phyloP scores from a whole-genome alignment of 2,329 filamentous ascomycete genomes.

The Diaporthe eres region DNA sequence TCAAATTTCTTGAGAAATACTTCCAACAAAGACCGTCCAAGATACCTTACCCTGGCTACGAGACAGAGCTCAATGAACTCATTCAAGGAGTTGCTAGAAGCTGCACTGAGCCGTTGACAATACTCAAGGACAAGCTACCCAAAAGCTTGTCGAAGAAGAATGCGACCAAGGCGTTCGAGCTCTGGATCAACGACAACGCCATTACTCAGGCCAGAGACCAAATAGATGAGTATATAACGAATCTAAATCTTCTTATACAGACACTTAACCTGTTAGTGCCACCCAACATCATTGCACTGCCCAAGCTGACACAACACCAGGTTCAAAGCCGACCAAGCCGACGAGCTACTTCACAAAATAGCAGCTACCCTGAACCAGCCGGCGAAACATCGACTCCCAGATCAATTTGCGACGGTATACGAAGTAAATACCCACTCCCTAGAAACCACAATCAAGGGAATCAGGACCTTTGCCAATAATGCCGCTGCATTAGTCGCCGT shows the following conservation, averaged over 20 bases:
- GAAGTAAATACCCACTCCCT: constrained; percentile 19
- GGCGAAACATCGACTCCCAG: not conserved
- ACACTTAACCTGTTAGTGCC: constrained; percentile 28
- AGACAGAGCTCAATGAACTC: constrained; percentile 22
- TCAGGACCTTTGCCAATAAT: constrained; percentile 25
- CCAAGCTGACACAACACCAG: not conserved
- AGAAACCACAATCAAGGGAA: not conserved
- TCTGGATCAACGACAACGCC: constrained; percentile 19
- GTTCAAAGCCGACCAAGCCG: constrained; percentile 32
- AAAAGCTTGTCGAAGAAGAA: not conserved
- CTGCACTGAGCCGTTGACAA: constrained; percentile 13
- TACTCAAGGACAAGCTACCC: not conserved
- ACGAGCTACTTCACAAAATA: constrained; percentile 8
- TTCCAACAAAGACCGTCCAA: constrained; percentile 2
- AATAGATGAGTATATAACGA: constrained; percentile 28
- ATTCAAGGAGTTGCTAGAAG: constrained; percentile 19
- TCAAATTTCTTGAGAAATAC: constrained; percentile 17
- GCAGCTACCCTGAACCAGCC: not conserved
- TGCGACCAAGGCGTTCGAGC: not conserved
- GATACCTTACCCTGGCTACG: not conserved
- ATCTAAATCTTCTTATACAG: constrained; percentile 19
- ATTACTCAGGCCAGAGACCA: constrained; percentile 23
- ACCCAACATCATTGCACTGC: rapidly evolving
- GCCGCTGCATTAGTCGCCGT: not conserved
- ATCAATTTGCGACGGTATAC: not conserved